These are phyloP conservation scores for Exophiala bonariae DNA, from an alignment of 2,329 filamentous ascomycete genomes.

Conservation along the genomic window DNA sequence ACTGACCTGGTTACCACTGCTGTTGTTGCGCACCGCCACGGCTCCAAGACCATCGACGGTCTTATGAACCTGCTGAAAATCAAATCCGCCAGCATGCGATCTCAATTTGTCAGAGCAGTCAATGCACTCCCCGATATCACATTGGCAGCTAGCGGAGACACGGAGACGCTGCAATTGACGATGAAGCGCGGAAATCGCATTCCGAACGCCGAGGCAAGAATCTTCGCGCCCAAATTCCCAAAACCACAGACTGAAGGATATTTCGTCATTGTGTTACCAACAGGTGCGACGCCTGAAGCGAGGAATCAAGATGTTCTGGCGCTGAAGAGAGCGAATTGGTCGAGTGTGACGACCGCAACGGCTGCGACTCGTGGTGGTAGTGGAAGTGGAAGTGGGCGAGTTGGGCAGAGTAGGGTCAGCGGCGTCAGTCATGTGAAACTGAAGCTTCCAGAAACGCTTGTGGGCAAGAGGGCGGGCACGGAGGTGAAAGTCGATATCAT, in stretches of 20 bases:
- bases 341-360: slow-evolving; percentile 30
- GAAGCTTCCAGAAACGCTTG: slow-evolving; percentile 18
- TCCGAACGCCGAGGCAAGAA: slow-evolving; percentile 64
- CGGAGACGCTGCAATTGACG: slow-evolving; percentile 26
- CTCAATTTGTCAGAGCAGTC: slow-evolving; percentile 54
- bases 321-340: slow-evolving; percentile 83
- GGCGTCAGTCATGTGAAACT: slow-evolving; percentile 21
- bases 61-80: slow-evolving; percentile 31
- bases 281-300: slow-evolving; percentile 37
- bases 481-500: slow-evolving; percentile 67
- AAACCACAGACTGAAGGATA: slow-evolving; percentile 94
- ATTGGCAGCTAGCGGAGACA: slow-evolving; percentile 21
- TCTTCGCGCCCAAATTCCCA: slow-evolving; percentile 86
- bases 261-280: slow-evolving; percentile 72
- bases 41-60: slow-evolving; percentile 24
- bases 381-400: too few relatives aligned
- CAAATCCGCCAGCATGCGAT: slow-evolving; percentile 11
- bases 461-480: slow-evolving; percentile 24
- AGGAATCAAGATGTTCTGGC: slow-evolving; percentile 74
- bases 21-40: slow-evolving; percentile 24
- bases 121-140: slow-evolving; percentile 28
- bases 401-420: slow-evolving; percentile 13
- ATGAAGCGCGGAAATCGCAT: slow-evolving; percentile 24
- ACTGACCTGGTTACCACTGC: slow-evolving; percentile 26
- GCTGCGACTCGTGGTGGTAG: slow-evolving; percentile 19